These are phyloP conservation scores for Cryptococcus wingfieldii DNA, from an alignment of 1,284 basidiomycete species.

Conservation along the genomic window DNA sequence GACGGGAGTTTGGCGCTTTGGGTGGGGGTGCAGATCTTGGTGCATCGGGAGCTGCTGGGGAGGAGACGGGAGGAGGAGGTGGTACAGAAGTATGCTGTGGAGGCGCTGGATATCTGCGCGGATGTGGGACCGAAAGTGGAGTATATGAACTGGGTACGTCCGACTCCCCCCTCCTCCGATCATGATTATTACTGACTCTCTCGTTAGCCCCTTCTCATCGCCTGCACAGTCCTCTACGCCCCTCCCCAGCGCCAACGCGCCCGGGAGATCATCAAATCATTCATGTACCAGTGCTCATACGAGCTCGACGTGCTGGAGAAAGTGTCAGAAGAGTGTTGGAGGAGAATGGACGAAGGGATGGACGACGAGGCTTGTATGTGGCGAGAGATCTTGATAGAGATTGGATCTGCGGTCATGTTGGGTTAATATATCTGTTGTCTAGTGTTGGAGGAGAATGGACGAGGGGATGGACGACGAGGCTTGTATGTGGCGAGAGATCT, in stretches of 20 bases:
- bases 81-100: conserved; percentile 28
- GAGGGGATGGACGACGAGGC: conserved; percentile 35
- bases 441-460: conserved; percentile 36
- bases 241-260: conserved; percentile 21
- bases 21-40: conserved; percentile 34
- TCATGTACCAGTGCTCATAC: conserved; percentile 39
- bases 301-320: conserved; percentile 29
- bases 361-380: conserved; percentile 38
- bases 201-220: conserved; percentile 29
- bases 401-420: conserved; percentile 32
- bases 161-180: neutral
- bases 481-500: conserved; percentile 36
- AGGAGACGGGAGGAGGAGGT: conserved; percentile 19
- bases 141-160: conserved; percentile 43
- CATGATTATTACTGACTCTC: neutral
- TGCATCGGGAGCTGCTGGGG: conserved; percentile 28
- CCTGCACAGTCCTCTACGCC: conserved; percentile 24
- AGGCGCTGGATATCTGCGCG: conserved; percentile 30
- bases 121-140: conserved; percentile 42
- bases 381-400: conserved; percentile 36
- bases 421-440: conserved; percentile 1
- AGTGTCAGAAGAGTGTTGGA: conserved; percentile 41
- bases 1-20: conserved; percentile 35
- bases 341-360: conserved; percentile 33
- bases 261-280: conserved; percentile 30